A percentile compares a stretch with the other conserved stretches of the same genome.
Conservation (phyloP, 305 asterid genomes). For the Withania somnifera region DNA sequence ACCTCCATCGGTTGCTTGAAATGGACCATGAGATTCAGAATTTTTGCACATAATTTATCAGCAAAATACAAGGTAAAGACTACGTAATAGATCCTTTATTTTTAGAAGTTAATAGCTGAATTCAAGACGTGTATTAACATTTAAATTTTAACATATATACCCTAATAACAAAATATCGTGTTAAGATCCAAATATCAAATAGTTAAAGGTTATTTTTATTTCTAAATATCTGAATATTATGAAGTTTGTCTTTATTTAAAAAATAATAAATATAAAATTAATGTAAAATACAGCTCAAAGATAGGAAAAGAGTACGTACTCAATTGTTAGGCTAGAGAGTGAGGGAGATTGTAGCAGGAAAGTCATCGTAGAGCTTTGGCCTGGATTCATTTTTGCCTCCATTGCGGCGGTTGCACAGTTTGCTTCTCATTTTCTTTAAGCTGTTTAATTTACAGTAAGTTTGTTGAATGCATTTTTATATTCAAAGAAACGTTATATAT, state of each 20-base stretch:
- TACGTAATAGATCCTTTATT: no score
- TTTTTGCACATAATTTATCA: neutral
- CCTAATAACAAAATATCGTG: neutral
- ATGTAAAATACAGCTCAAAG: neutral
- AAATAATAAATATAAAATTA: neutral
- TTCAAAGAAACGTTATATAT: neutral
- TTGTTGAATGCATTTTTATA: neutral
- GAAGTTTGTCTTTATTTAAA: no score
- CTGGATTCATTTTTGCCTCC: constrained; percentile 11
- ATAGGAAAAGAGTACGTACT: constrained; percentile 15
- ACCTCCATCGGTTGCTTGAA: neutral
- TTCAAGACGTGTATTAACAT: no score
- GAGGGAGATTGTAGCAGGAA: constrained; percentile 3
- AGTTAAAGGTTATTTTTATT: neutral
- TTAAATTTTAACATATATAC: neutral
- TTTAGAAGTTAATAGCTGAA: neutral
- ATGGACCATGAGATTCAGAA: neutral
- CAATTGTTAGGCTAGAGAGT: constrained; percentile 18
- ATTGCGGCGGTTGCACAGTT: neutral
- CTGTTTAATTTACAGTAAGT: neutral
- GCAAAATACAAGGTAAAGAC: neutral
- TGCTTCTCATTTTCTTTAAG: neutral
- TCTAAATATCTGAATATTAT: neutral
- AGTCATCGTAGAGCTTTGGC: constrained; percentile 10
- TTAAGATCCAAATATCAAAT: no score